Evolutionary conservation across 1,139 yeast species (phyloP), one percentile per base, ranked within the genome.

Genomic region (Geotrichum histeridarum): DNA sequence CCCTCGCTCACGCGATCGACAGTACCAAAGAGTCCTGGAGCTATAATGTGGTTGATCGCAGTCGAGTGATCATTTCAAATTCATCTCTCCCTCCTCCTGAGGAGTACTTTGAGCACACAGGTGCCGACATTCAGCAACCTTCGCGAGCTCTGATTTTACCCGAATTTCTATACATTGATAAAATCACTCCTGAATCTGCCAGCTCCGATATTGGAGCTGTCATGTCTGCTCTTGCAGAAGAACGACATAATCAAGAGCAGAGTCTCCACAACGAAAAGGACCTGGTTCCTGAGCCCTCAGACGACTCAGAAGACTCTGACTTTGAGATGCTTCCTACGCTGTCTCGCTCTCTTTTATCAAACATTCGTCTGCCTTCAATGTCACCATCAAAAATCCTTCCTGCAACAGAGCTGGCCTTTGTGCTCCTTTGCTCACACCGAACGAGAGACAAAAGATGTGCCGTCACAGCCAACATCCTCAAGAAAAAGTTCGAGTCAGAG

Each of bases 361-460:
- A 17, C 30, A 39, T 39, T 9, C 30, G 4, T 15, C 42, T 39
- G 12, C 42, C 42, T 8, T 12, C 45, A 11, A 11, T 27, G 9
- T 52, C 54, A 4, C 11, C 42, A 3, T 43, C 51, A 8, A 42
- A 31, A 32, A 22, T 53, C 32, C 27, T 22, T 22, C 27, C 27
- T 22, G 27, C 27, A 22, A 22, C 27, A 22, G 27, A 22, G 27
- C 71, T 73, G 51, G 78, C 93, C 0, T 83, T 80, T 63, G 73
- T 93, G 4, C 77, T 93, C 54, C 70, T 93, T 48, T 93, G 99
- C 64, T 90, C 97, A 0, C 99, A 93, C 69, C 75, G 78, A 50
- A 88, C 95, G 4, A 81, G 98, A 69, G 99, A 93, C 68, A 91
- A 89, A 68, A 77, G 94, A 58, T 93, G 99, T 71, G 98, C 96